A percentile compares a stretch with the other conserved stretches of the same genome.
phyloP scores from a whole-genome alignment of 148 eudicot species.

The Persicaria maculosa region DNA sequence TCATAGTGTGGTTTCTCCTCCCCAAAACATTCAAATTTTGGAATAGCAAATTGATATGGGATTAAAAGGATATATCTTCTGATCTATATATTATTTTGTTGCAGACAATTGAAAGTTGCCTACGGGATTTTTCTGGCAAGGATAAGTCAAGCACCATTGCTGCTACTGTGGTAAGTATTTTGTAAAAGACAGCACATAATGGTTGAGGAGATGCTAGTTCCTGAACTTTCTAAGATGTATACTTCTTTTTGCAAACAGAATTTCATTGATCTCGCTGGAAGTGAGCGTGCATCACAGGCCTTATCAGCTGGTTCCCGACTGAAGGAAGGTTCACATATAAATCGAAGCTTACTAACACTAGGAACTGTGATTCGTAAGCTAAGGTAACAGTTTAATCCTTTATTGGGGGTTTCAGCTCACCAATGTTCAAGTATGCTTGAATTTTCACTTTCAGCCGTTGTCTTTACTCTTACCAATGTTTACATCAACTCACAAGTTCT shows the following conservation, averaged over 20 bases:
- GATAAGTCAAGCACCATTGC: slow-evolving; percentile 64
- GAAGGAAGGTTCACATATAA: slow-evolving; percentile 95
- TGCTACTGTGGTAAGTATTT: slow-evolving; percentile 70
- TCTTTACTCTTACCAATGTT: neutral
- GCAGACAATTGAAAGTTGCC: slow-evolving; percentile 89
- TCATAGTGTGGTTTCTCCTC: slow-evolving; percentile 3
- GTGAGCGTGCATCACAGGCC: slow-evolving; percentile 96
- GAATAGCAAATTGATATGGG: neutral
- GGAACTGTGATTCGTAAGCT: slow-evolving; percentile 97
- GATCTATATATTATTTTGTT: slow-evolving; percentile 16
- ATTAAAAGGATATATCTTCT: neutral
- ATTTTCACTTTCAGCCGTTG: neutral
- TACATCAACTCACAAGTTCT: neutral
- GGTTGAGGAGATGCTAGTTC: neutral
- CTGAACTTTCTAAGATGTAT: neutral
- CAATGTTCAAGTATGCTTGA: neutral
- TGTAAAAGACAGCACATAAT: neutral
- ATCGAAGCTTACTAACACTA: slow-evolving; percentile 83
- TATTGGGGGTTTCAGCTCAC: neutral
- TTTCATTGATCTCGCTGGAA: slow-evolving; percentile 98
- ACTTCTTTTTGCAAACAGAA: slow-evolving; percentile 34
- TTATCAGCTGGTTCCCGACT: slow-evolving; percentile 86
- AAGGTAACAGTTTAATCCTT: slow-evolving; percentile 41
- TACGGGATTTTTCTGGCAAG: slow-evolving; percentile 51
- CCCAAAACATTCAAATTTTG: neutral